phyloP scores from a whole-genome alignment of 1,139 yeast genomes.

The Debaryomycetaceae sp. region DNA sequence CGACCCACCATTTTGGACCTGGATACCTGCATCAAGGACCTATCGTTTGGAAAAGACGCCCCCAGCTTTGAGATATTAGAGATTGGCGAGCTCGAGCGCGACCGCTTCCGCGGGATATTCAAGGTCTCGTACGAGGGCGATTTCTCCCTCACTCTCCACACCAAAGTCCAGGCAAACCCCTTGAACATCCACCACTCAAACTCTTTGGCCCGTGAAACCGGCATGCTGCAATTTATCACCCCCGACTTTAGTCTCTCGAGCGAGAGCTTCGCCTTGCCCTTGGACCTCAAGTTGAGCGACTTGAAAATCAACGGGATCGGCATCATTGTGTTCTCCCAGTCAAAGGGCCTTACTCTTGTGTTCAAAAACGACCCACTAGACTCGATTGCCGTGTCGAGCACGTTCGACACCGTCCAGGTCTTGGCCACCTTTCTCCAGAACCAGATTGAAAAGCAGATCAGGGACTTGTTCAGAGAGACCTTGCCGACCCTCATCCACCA shows the following conservation, averaged over 20 bases:
- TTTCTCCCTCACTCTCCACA: constrained; percentile 67
- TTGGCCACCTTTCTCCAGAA: constrained; percentile 71
- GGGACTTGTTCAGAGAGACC: constrained; percentile 74
- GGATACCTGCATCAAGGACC: constrained; percentile 58
- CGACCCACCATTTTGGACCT: constrained; percentile 71
- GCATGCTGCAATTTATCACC: constrained; percentile 34
- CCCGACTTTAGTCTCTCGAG: constrained; percentile 61
- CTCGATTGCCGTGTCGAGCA: constrained; percentile 68
- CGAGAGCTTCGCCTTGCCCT: constrained; percentile 65
- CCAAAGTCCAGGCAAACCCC: constrained; percentile 80
- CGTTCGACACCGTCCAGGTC: constrained; percentile 78
- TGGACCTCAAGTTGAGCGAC: constrained; percentile 64
- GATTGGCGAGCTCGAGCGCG: constrained; percentile 74
- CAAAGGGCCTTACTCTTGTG: constrained; percentile 77
- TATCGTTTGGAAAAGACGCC: constrained; percentile 67
- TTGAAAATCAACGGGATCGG: constrained; percentile 72
- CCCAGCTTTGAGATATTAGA: constrained; percentile 77
- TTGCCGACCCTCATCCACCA: constrained; percentile 73
- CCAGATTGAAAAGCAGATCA: constrained; percentile 72
- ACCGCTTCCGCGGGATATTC: constrained; percentile 77
- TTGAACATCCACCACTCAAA: constrained; percentile 55
- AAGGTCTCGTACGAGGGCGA: constrained; percentile 74
- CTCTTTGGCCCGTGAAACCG: constrained; percentile 29
- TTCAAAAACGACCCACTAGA: constrained; percentile 85
- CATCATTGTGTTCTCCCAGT: constrained; percentile 69